Evolutionary conservation across 768 basidiomycete genomes (phyloP), one percentile per base, ranked within the genome.

Genomic region (Termitomyces sp.): DNA sequence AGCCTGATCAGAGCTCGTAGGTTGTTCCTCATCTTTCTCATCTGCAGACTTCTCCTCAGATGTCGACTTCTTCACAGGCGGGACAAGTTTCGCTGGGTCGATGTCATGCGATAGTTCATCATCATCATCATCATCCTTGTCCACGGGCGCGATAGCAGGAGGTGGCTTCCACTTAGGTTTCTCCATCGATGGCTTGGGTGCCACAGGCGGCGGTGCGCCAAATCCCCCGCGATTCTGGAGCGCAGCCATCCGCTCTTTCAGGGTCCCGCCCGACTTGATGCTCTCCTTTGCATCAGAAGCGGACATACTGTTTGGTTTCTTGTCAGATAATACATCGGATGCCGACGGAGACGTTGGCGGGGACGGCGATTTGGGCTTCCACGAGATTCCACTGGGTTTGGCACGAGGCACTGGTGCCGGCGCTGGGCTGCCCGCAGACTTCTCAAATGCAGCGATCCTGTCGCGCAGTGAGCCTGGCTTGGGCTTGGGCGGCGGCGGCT

Each of bases 211-310:
- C 1, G 87, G 81, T 1, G 77, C 81, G 16, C 91, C 91, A 68
- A 96, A 93, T 11, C 79, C 93, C 16, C 91, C 90, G 49, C 82
- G 87, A 8, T 91, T 92, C 71, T 94, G 91, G 40, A 98, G 76
- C 3, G 94, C 94, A 35, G 94, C 94, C 94, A 98, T 97, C 40
- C 96, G 86, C 61, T 97, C 96, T 76, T 89, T 95, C 66, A 98
- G 75, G 59, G 91, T 92, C 5, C 85, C 89, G 3, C 84, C 89
- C 59, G 86, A 86, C 6, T 83, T 84, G 73, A 96, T 96, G 68
- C 89, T 90, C 68, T 89, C 90, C 72, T 90, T 88, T 22, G 95
- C 95, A 78, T 98, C 96, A 33, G 85, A 84, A 5, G 92, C 92
- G 24, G 86, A 89, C 90, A 93, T 90, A 0, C 84, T 82, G 4